These are phyloP conservation scores for Ottelia alismoides DNA, from an alignment of 106 monocot species.

Conservation along the genomic window DNA sequence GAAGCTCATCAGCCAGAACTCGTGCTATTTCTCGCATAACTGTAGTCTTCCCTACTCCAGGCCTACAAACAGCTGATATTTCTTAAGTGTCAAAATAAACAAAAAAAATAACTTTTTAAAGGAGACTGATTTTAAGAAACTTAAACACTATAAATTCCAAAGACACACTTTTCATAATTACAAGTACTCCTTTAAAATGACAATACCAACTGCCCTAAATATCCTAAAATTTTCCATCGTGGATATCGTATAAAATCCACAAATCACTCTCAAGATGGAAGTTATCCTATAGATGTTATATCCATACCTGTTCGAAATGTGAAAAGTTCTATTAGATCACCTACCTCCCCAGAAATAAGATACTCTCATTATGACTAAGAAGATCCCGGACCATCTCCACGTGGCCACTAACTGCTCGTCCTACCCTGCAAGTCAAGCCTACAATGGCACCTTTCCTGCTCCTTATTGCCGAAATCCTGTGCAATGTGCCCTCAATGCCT, in stretches of 20 bases:
- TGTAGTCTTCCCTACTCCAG: slow-evolving; percentile 95
- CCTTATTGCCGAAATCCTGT: slow-evolving; percentile 90
- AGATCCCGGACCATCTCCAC: slow-evolving; percentile 91
- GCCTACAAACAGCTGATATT: slow-evolving; percentile 24
- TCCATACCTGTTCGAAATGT: too few relatives aligned
- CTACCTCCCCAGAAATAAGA: slow-evolving; percentile 89
- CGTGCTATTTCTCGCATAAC: slow-evolving; percentile 92
- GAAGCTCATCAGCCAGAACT: slow-evolving; percentile 83
- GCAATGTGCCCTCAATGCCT: slow-evolving; percentile 87
- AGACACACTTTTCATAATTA: too few relatives aligned
- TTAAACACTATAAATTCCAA: not conserved
- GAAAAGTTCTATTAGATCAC: not conserved
- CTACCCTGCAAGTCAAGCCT: slow-evolving; percentile 90
- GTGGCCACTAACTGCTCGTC: slow-evolving; percentile 81
- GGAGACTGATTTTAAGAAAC: not conserved
- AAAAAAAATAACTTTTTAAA: not conserved
- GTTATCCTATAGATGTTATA: too few relatives aligned
- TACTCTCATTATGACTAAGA: slow-evolving; percentile 67
- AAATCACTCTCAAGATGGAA: too few relatives aligned
- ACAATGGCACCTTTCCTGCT: slow-evolving; percentile 85
- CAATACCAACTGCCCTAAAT: too few relatives aligned
- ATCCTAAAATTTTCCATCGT: too few relatives aligned
- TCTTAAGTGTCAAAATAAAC: not conserved
- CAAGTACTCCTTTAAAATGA: too few relatives aligned
- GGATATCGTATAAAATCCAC: too few relatives aligned